phyloP scores from a whole-genome alignment of 192 early-diverging fungal genomes.

The Funneliformis geosporum region DNA sequence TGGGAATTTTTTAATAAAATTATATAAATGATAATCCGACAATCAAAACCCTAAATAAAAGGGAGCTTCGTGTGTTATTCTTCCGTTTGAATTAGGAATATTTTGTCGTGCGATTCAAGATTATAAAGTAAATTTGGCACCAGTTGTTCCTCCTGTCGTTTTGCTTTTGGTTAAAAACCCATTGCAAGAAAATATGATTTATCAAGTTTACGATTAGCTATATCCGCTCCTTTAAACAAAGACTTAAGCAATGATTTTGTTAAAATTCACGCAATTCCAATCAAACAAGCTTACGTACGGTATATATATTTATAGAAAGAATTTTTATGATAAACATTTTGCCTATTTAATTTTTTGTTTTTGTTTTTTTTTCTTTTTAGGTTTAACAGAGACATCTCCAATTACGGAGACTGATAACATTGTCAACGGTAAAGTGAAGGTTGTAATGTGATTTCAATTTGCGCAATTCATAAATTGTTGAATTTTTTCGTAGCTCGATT shows the following conservation, averaged over 20 bases:
- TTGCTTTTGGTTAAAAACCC: constrained; percentile 64
- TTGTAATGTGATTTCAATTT: background rate
- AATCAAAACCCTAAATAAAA: too few species aligned
- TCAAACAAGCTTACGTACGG: constrained; percentile 73
- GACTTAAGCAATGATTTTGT: constrained; percentile 43
- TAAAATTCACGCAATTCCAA: constrained; percentile 31
- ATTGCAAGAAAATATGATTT: constrained; percentile 65
- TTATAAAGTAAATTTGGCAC: constrained; percentile 46
- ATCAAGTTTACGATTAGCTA: constrained; percentile 47
- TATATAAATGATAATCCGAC: too few species aligned
- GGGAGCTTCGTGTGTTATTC: constrained; percentile 54
- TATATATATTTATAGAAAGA: constrained; percentile 42
- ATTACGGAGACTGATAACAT: constrained; percentile 39
- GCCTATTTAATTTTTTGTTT: too few species aligned
- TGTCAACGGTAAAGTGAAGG: constrained; percentile 37
- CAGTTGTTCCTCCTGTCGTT: constrained; percentile 70
- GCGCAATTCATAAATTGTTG: background rate
- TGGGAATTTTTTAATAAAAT: too few species aligned
- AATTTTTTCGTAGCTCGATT: constrained; percentile 51
- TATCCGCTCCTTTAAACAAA: constrained; percentile 57
- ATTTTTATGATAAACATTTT: background rate
- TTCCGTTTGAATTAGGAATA: constrained; percentile 60
- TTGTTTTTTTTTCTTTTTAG: background rate
- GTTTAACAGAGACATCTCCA: constrained; percentile 63
- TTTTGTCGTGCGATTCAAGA: constrained; percentile 58